Conservation (phyloP, 1,284 basidiomycete species). For the Trichosporon sp. region DNA sequence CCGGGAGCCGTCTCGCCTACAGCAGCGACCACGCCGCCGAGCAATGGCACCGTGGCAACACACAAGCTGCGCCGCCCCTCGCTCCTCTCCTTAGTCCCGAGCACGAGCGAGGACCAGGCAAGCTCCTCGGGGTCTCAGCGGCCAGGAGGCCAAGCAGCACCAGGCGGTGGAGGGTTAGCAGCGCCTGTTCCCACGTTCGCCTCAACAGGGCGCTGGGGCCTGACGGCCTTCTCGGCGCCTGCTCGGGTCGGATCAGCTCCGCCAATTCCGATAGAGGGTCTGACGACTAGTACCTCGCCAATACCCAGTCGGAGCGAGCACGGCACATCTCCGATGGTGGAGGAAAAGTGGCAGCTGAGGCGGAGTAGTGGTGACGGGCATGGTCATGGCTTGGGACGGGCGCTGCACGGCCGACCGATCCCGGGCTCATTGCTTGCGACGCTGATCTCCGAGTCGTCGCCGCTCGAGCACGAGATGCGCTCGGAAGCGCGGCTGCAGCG, state of each 20-base stretch:
- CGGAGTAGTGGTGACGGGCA: not conserved
- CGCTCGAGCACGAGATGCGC: conserved; percentile 44
- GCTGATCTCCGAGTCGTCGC: conserved; percentile 39
- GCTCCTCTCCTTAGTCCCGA: conserved; percentile 21
- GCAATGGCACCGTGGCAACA: conserved; percentile 1
- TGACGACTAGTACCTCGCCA: conserved; percentile 36
- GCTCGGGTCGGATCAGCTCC: conserved; percentile 30
- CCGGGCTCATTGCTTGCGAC: conserved; percentile 41
- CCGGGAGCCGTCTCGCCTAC: not conserved
- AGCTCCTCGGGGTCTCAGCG: not conserved
- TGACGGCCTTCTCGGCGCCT: conserved; percentile 15
- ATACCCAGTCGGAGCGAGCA: not conserved
- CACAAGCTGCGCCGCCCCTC: conserved; percentile 33
- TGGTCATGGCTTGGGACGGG: not conserved
- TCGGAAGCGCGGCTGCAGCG: conserved; percentile 42
- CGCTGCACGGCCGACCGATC: conserved; percentile 31
- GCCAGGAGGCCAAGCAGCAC: not conserved
- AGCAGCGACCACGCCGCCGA: not conserved
- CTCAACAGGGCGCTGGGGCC: conserved; percentile 22
- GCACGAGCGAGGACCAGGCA: not conserved
- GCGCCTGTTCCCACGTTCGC: not conserved
- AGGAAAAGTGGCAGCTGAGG: conserved; percentile 1
- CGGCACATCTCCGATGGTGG: not conserved
- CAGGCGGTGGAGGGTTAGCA: not conserved
- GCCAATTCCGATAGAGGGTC: conserved; percentile 29